Percentiles rank a stretch among this genome's conserved stretches.
phyloP scores from a whole-genome alignment of 2,329 filamentous ascomycete genomes.

The Alternaria alternata region DNA sequence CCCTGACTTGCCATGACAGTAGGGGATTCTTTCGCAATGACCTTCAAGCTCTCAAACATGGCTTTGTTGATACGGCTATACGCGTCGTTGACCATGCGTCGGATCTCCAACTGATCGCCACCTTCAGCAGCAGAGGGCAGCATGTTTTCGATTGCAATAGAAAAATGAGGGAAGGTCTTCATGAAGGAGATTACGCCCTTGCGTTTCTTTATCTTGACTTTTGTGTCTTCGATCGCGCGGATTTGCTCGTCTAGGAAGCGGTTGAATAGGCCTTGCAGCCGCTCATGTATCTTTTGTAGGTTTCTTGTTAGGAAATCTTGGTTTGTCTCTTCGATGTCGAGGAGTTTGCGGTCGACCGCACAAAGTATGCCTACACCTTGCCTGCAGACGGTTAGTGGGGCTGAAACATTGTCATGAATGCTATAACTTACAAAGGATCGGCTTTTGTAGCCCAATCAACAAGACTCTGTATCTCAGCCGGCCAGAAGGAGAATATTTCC shows the following conservation, averaged over 20 bases:
- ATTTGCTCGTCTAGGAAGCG: constrained; percentile 96
- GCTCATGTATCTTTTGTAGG: constrained; percentile 80
- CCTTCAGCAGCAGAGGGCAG: constrained; percentile 62
- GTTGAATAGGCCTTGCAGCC: constrained; percentile 77
- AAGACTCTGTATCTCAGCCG: constrained; percentile 77
- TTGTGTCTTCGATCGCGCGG: constrained; percentile 94
- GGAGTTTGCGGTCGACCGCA: constrained; percentile 78
- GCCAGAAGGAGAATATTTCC: constrained; percentile 83
- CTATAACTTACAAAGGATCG: constrained; percentile 77
- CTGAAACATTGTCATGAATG: background rate
- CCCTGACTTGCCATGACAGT: constrained; percentile 61
- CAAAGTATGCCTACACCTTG: constrained; percentile 90
- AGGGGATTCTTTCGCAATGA: constrained; percentile 80
- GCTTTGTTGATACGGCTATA: constrained; percentile 89
- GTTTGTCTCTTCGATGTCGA: constrained; percentile 84
- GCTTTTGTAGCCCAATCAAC: constrained; percentile 83
- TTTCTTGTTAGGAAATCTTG: constrained; percentile 88
- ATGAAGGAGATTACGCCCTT: constrained; percentile 97
- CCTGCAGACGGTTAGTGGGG: constrained; percentile 54
- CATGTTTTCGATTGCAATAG: constrained; percentile 84
- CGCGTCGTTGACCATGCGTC: constrained; percentile 81
- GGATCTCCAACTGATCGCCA: constrained; percentile 68
- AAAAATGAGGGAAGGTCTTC: constrained; percentile 88
- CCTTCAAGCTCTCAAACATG: constrained; percentile 97
- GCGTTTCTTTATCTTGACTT: constrained; percentile 98